These are phyloP conservation scores for Pseudonectria foliicola DNA, from an alignment of 2,329 filamentous ascomycete species.

Conservation along the genomic window DNA sequence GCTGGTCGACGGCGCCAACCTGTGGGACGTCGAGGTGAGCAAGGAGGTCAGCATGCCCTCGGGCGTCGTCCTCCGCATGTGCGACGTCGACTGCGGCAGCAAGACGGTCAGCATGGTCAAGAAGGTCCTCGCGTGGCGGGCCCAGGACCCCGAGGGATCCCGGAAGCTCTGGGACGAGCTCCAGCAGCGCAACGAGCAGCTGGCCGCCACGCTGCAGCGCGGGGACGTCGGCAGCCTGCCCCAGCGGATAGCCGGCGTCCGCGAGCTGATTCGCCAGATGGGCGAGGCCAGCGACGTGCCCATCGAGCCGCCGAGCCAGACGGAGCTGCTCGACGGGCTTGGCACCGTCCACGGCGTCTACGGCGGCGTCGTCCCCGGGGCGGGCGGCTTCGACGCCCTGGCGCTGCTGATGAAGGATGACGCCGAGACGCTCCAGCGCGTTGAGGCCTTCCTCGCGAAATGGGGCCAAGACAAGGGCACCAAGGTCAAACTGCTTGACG, in stretches of 20 bases:
- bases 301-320: conserved; percentile 85
- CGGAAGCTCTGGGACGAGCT: conserved; percentile 66
- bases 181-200: conserved; percentile 64
- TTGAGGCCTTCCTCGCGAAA: conserved; percentile 55
- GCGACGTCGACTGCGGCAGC: conserved; percentile 90
- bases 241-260: conserved; percentile 43
- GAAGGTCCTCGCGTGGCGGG: conserved; percentile 77
- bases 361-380: conserved; percentile 88
- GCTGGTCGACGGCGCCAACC: conserved; percentile 55
- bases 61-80: conserved; percentile 79
- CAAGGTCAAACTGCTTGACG: conserved; percentile 60
- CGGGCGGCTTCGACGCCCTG: conserved; percentile 88
- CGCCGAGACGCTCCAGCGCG: conserved; percentile 48
- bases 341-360: conserved; percentile 69
- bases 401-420: conserved; percentile 73
- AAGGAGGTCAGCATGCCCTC: conserved; percentile 65
- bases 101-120: conserved; percentile 96
- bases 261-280: conserved; percentile 67
- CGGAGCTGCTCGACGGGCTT: conserved; percentile 71
- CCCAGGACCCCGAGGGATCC: conserved; percentile 55
- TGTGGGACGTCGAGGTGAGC: conserved; percentile 74
- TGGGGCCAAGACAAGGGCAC: conserved; percentile 58
- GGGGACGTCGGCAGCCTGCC: conserved; percentile 37
- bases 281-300: conserved; percentile 66
- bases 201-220: conserved; percentile 58